Conservation (phyloP, 768 basidiomycete genomes). For the Suillus subluteus region DNA sequence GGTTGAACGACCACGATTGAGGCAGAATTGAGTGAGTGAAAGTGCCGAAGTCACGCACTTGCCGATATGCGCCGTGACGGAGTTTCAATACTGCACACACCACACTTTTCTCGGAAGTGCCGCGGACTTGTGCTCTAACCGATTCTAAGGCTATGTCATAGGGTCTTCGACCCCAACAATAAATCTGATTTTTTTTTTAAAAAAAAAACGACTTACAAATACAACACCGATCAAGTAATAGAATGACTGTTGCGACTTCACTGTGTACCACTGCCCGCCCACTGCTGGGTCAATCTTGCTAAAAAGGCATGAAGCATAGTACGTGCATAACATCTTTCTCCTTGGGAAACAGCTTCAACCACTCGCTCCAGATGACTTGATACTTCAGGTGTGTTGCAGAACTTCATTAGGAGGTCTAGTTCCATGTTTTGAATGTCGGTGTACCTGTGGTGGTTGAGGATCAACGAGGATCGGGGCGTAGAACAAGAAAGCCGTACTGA, state of each 20-base stretch:
- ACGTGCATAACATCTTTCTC: background rate
- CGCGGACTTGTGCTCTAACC: no score
- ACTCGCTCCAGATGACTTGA: background rate
- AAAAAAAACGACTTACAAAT: background rate
- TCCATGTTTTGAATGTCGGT: constrained; percentile 17
- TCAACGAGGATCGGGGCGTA: background rate
- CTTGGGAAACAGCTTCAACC: background rate
- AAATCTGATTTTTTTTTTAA: no score
- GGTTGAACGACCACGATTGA: no score
- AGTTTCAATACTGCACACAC: no score
- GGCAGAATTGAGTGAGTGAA: no score
- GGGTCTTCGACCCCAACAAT: no score
- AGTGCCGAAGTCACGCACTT: no score
- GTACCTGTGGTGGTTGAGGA: constrained; percentile 18
- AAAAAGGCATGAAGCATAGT: background rate
- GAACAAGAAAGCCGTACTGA: constrained; percentile 18
- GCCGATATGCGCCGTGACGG: no score
- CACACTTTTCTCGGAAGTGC: no score
- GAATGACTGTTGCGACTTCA: background rate
- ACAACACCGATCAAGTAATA: background rate
- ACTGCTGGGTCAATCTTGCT: background rate
- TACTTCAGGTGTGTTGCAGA: background rate
- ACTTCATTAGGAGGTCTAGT: background rate
- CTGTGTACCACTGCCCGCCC: background rate
- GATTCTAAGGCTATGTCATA: no score